A percentile compares a stretch with the other conserved stretches of the same genome.
Evolutionary conservation across 192 early-diverging fungal species (phyloP).

Genomic region (Linnemannia hyalina): DNA sequence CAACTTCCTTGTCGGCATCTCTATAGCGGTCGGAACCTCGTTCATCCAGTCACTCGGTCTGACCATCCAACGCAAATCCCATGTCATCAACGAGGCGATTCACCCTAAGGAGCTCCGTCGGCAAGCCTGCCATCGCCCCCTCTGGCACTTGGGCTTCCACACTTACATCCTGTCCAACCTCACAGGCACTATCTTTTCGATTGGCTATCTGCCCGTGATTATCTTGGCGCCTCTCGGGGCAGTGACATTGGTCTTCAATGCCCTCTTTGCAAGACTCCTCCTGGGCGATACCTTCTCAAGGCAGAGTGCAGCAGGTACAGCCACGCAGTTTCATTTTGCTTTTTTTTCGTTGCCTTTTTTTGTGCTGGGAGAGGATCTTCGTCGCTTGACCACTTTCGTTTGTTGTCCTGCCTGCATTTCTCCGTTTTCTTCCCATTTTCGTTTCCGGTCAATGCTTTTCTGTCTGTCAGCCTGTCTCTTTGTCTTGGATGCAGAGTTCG

Average conservation of each 20-base stretch:
- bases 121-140: constrained; percentile 64
- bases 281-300: constrained; percentile 73
- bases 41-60: constrained; percentile 81
- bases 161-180: constrained; percentile 79
- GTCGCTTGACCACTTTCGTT: background rate
- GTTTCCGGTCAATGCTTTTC: background rate
- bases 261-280: constrained; percentile 76
- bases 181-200: constrained; percentile 77
- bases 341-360: background rate
- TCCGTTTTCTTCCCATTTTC: background rate
- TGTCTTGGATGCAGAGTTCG: background rate
- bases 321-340: background rate
- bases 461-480: background rate
- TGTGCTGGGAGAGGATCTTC: background rate
- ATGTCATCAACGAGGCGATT: constrained; percentile 70
- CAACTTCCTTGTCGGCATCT: constrained; percentile 63
- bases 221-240: constrained; percentile 83
- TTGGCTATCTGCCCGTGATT: constrained; percentile 83
- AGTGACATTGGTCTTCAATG: constrained; percentile 81
- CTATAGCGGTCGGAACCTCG: constrained; percentile 74
- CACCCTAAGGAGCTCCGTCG: constrained; percentile 63
- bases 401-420: background rate
- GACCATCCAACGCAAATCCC: constrained; percentile 82
- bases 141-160: constrained; percentile 78
- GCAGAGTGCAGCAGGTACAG: constrained; percentile 66